Evolutionary conservation across 805 yeast species (phyloP), one percentile per base, ranked within the genome.

Genomic region (Pichia nanzhaoensis): DNA sequence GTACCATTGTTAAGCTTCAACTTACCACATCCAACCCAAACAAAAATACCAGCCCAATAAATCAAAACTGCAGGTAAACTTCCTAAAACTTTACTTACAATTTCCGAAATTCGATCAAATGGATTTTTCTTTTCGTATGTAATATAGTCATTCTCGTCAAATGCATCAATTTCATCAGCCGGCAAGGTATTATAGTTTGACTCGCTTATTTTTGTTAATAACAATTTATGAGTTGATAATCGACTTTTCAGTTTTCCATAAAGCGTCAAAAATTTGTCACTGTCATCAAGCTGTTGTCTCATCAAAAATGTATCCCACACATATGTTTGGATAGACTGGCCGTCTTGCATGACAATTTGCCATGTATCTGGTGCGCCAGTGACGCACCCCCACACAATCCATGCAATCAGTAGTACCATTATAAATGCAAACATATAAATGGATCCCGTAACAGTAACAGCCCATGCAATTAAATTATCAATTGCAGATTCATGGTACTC

Each of bases 271-370:
- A 54, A 59, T 52, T 18, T 61, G 44, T 45, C 59, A 48, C 45
- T 52, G 50, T 49, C 65, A 50, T 57, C 60, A 32, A 54, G 40
- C 43, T 67, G 71, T 44, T 67, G 71, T 52, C 71, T 59, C 66
- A 64, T 67, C 42, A 67, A 48, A n/a, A 67, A 49, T 2, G 71
- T 66, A 48, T 67, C 70, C 66, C 70, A 67, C 22, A 64, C 46
- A 47, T 67, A 67, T 41, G 65, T 51, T 50, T 66, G 71, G 41
- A 67, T 62, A 1, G 70, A 65, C 45, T 65, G 67, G 17, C 68
- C 69, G 52, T 67, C 71, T 49, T 67, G 69, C 68, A 67, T 67
- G 3, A 63, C 63, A 33, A 67, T 66, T 51, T 67, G 71, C 71
- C 71, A 67, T 37, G 53, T 55, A 40, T 55, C 55, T 4, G 69